These are phyloP conservation scores for Aureobasidium sp. DNA, from an alignment of 2,329 filamentous ascomycete species.

Conservation along the genomic window DNA sequence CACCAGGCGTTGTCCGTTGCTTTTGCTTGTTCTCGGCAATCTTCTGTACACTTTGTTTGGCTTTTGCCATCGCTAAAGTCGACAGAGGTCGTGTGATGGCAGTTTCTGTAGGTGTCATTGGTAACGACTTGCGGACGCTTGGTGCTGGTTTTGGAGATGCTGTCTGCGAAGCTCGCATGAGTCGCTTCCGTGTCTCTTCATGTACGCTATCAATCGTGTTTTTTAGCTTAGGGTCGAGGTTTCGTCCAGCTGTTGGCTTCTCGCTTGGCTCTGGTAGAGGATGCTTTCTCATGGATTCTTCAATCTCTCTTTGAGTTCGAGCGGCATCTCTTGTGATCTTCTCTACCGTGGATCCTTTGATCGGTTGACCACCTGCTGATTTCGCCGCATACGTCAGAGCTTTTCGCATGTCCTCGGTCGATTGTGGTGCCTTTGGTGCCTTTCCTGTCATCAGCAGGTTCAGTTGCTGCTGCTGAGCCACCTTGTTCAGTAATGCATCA, in stretches of 20 bases:
- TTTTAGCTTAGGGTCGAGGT: slow-evolving; percentile 16
- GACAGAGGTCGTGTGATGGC: slow-evolving; percentile 28
- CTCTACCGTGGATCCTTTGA: slow-evolving; percentile 5
- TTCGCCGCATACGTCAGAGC: slow-evolving; percentile 25
- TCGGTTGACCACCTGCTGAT: slow-evolving; percentile 1
- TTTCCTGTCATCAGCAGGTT: slow-evolving; percentile 23
- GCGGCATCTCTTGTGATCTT: slow-evolving; percentile 13
- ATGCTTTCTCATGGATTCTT: slow-evolving; percentile 18
- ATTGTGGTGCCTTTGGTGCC: slow-evolving; percentile 21
- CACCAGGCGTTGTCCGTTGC: slow-evolving; percentile 16
- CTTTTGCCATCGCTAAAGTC: slow-evolving; percentile 27
- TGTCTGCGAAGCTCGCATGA: slow-evolving; percentile 18
- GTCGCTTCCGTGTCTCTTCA: slow-evolving; percentile 19
- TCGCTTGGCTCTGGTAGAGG: slow-evolving; percentile 18
- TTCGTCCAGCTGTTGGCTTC: slow-evolving; percentile 17
- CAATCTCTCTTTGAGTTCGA: slow-evolving; percentile 16
- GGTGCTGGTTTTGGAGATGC: slow-evolving; percentile 15
- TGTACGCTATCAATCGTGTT: slow-evolving; percentile 13
- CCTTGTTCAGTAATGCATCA: slow-evolving; percentile 27
- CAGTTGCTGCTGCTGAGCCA: slow-evolving; percentile 27
- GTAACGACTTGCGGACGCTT: slow-evolving; percentile 22
- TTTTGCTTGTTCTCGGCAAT: slow-evolving; percentile 18
- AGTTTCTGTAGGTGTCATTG: slow-evolving; percentile 27
- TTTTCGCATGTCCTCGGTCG: slow-evolving; percentile 25
- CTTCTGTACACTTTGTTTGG: slow-evolving; percentile 21